Evolutionary conservation across 2,329 filamentous ascomycete species (phyloP).

Genomic region (Penicillium sp.): DNA sequence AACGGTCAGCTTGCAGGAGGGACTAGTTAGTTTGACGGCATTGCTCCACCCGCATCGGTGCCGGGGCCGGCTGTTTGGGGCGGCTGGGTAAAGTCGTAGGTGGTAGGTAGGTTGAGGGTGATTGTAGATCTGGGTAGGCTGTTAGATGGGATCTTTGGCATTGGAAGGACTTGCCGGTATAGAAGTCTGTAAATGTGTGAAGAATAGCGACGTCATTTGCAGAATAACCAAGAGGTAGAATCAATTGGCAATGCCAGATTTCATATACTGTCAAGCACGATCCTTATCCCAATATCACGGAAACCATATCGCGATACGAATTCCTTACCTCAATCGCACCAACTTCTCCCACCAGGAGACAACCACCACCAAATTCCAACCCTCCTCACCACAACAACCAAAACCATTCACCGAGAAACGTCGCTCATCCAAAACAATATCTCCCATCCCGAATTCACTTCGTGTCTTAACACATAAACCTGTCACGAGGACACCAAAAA

Average conservation of each 20-base stretch:
- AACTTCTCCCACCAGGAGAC: not conserved
- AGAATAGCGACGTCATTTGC: not conserved
- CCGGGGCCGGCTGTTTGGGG: constrained; percentile 9
- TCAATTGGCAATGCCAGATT: not conserved
- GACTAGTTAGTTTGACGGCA: not conserved
- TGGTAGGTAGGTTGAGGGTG: not conserved
- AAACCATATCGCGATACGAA: constrained; percentile 5
- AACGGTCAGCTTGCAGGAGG: constrained; percentile 22
- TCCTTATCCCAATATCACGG: constrained; percentile 1
- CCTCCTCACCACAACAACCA: not conserved
- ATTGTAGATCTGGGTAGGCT: not conserved
- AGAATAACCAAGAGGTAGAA: not conserved
- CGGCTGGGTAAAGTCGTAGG: not conserved
- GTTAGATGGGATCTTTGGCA: not conserved
- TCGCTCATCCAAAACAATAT: constrained; percentile 7
- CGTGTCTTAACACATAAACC: not conserved
- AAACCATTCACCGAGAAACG: constrained; percentile 17
- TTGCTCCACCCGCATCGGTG: constrained; percentile 7
- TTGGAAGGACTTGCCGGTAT: not conserved
- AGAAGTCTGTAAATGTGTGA: not conserved
- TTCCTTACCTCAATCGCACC: not conserved
- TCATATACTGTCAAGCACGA: not conserved
- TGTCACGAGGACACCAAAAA: constrained; percentile 22
- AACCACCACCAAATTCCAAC: no score
- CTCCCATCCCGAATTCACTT: constrained; percentile 16